Evolutionary conservation across 169 alveolate species (phyloP), one percentile per base, ranked within the genome.

Genomic region (Eimeria nieschulzi): DNA sequence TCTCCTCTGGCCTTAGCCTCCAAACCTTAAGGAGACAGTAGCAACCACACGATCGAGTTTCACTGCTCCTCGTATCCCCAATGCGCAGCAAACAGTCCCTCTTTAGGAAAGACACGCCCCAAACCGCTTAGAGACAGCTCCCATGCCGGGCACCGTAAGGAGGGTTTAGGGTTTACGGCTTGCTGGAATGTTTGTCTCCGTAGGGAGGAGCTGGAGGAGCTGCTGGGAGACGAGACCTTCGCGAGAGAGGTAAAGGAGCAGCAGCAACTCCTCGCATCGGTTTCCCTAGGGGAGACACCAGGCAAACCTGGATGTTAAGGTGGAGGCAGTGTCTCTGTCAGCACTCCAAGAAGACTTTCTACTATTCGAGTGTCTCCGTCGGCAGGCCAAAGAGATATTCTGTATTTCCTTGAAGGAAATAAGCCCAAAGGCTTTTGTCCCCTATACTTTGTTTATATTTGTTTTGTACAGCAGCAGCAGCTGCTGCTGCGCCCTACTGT

Each of bases 161-260:
- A 17, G 66, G 19, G 10, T 17, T 59, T 59, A 17, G 66, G 66
- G 66, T 59, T 59, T 59, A 59, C 21, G 66, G 66, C 19, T 59
- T 59, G 66, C 21, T 70, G 39, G 46, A 3, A 7, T 70, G 79
- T 23, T 23, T 26, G 26, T 73, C 23, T 39, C 51, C 23, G 83
- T 63, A 73, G 83, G 23, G 83, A 73, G 8, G 83, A 73, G 33
- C 63, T 73, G 5, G 83, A 73, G 51, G 63, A 73, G 17, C 21
- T 73, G 9, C n/a, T 73, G 9, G 83, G 83, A 73, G 83, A 73
- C 83, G 25, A 46, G 13, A 73, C 83, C 19, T 5, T 73, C 23
- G 83, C 83, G 19, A 25, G 25, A 5, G 83, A 73, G 64, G 83
- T 73, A 33, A 73, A 17, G 26, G 83, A 73, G 83, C 83, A 73